Evolutionary conservation across 495 filamentous ascomycete genomes (phyloP), one percentile per base, ranked within the genome.

Genomic region (Penicillium cataractarum): DNA sequence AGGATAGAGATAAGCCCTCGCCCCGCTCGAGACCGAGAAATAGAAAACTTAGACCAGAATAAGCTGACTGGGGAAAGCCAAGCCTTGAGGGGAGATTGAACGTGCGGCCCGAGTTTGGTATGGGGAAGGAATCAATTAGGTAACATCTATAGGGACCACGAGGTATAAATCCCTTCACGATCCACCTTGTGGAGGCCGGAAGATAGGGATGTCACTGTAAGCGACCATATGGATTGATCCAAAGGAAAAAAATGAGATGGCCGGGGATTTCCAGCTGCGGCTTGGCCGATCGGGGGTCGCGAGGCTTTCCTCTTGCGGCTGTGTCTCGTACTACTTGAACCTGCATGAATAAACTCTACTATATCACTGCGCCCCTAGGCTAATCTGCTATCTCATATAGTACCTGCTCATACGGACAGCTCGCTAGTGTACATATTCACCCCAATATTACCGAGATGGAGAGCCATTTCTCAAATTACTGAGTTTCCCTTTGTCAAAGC

Each of bases 31-130:
- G 19, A n/a, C 32, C 31, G 2, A 31, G 29, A 7, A 3, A 31
- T 31, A 31, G 4, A 31, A 7, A 31, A 26, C 24, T 27, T 54
- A 35, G 32, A 52, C 39, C 19, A 8, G 17, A 46, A 58, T 51
- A 60, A 64, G 52, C 58, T 40, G 53, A 61, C 35, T 51, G 53
- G 58, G 48, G 49, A 32, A 39, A 54, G 63, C 58, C 58, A 61
- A 65, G 58, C 42, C 50, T 21, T n/a, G 29, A n/a, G 49, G 49
- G 27, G 49, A 52, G n/a, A 52, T 29, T 31, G 49, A 52, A 46
- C 42, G 42, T 46, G 21, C 19, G 42, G 21, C 21, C 42, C 29
- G 31, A 33, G 51, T 22, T 54, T 54, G 51, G 51, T 54, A 54
- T 33, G 51, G 51, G 51, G 51, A 54, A 54, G 51, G 32, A 33